Evolutionary conservation across 805 yeast genomes (phyloP), one percentile per base, ranked within the genome.

Genomic region (Candida boidinii): DNA sequence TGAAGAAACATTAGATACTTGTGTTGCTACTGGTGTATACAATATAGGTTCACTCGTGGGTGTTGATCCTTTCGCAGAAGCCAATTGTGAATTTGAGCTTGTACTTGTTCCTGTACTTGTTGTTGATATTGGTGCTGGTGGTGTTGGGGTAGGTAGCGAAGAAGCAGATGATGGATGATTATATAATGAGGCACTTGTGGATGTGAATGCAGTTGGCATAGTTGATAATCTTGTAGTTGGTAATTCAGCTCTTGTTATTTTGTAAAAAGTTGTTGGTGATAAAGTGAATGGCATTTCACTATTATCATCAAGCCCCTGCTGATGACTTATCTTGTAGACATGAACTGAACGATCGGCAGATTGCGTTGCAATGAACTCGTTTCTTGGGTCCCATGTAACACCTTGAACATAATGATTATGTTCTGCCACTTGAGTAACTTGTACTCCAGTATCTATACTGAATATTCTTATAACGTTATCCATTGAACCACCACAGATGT

Each of bases 381-480:
- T 76, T 34, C 63, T 51, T 7, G 98, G 98, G 53, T 92, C 98
- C 97, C 97, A 92, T 0, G 81, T 66, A 5, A 92, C 90, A 3
- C 99, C 99, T 56, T 92, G 99, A 3, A 92, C 94, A 46, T 85
- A 90, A 54, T 88, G 95, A 29, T 64, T 63, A 55, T 92, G 97
- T 37, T 82, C 85, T 5, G 73, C 73, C 38, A 79, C 63, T 43
- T 75, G 79, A 18, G 64, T 54, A 1, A 80, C 61, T 43, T 76
- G 70, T 20, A 62, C 60, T 0, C 90, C 92, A 2, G 66, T 66
- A 1, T 53, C 47, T 4, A 70, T 73, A 39, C 70, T 68, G 46
- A 77, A 85, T 0, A 90, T 66, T 29, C 95, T 64, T 9, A 87
- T 72, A 7, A 76, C 66, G 46, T 86, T 85, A 56, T 92, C 97